Base-by-base conservation (phyloP, 305 asterid species). In the Solanum chacoense region DNA sequence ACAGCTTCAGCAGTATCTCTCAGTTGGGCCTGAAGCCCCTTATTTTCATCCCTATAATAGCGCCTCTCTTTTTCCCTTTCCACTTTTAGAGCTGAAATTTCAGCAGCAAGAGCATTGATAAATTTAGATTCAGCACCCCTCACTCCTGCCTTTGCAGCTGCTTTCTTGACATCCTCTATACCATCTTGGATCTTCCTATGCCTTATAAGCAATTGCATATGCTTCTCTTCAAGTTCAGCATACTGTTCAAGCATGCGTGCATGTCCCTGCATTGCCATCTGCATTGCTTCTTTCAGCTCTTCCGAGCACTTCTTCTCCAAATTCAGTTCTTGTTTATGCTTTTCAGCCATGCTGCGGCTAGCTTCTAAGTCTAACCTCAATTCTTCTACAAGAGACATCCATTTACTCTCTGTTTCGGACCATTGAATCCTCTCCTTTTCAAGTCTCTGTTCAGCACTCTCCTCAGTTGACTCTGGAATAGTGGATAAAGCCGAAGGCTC, bases 1-100 rank as follows among this genome's bases (percentile, higher is more conserved):
- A 98, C 99, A 89, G 99, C 99, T 94, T 98, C 99, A 75, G 98
- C 98, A 86, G 99, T 98, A 93, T 98, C 99, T 93, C 96, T 93
- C 89, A 98, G 91, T 91, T 98, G 99, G 34, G 97, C 96, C 91
- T 98, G 98, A 89, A 98, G 98, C 89, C 98, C 98, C 92, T 91
- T 95, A 89, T 89, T 96, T 93, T 96, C 99, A 89, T 95, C 98
- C 93, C 96, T 93, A 71, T 93, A 93, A 75, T 91, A 95, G 7
- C 93, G 94, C 85, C 96, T 94, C 94, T 98, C 99, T 91, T 92
- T 95, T 88, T 98, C 99, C 87, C 97, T 90, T 90, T 96, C 99
- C 69, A 92, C 96, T 93, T 90, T 95, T 87, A 98, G 92, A 3
- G 92, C 96, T 77, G 99, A 95, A 87, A 96, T 93, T 91, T 96